Conservation (phyloP, 441 rosid species). For the Jatropha podagrica region DNA sequence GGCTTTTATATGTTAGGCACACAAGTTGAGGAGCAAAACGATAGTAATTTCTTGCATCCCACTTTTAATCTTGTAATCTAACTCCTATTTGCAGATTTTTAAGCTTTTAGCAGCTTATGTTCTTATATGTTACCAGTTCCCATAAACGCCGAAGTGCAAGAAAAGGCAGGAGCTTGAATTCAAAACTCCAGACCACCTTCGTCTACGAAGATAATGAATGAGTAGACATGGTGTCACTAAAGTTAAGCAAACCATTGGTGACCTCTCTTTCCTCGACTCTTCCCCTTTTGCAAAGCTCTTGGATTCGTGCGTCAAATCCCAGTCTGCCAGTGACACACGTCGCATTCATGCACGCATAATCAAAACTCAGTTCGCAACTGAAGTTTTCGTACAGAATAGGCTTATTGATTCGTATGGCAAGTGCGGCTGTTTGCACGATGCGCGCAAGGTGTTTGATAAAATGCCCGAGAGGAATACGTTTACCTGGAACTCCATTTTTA, state of each 20-base stretch:
- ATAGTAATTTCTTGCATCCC: no score
- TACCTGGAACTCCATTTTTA: slow-evolving; percentile 58
- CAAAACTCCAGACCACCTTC: not conserved
- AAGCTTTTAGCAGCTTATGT: no score
- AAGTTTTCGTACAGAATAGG: slow-evolving; percentile 60
- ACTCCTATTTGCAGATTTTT: no score
- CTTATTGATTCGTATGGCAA: slow-evolving; percentile 58
- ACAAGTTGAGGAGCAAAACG: no score
- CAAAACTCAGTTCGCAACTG: slow-evolving; percentile 45
- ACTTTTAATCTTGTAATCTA: no score
- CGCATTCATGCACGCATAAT: slow-evolving; percentile 54
- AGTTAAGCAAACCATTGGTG: slow-evolving; percentile 27
- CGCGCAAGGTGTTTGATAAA: slow-evolving; percentile 56
- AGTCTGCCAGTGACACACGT: slow-evolving; percentile 34
- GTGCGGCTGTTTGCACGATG: slow-evolving; percentile 48
- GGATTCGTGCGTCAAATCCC: slow-evolving; percentile 53
- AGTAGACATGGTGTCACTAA: slow-evolving; percentile 41
- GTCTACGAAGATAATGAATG: slow-evolving; percentile 43
- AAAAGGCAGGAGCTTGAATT: not conserved
- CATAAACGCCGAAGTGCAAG: not conserved
- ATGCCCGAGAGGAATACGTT: slow-evolving; percentile 56
- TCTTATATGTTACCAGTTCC: no score
- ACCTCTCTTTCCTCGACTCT: slow-evolving; percentile 38
- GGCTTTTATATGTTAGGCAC: no score
- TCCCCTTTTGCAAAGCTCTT: slow-evolving; percentile 61